Base-by-base conservation (phyloP, 2,329 filamentous ascomycete genomes). In the Iodosphaeria phyllophila region DNA sequence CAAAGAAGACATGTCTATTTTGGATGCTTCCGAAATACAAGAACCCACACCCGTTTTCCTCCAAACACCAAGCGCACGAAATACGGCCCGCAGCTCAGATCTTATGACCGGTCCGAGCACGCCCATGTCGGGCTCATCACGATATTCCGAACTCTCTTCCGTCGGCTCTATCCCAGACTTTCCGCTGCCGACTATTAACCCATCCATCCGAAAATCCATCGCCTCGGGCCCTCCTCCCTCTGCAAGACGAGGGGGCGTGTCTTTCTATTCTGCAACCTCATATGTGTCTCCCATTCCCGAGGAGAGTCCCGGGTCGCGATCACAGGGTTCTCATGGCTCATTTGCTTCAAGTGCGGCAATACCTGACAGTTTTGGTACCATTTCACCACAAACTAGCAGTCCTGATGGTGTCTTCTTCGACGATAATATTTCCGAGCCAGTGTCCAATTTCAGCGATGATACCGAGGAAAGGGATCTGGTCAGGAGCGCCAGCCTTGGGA, bases 271-370 rank as follows among this genome's bases (percentile, higher is more conserved):
- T 3, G 64, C 60, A 33, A 50, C 57, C 8, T 76, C 74, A 0
- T 74, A 61, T 30, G 74, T 83, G 14, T 76, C 76, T 1, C 75
- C 77, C 0, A 83, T 84, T 26, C 73, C 71, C 1, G 77, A 83
- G 44, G 76, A 83, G 41, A 65, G 60, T 32, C 58, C 64, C 0
- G 54, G 60, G 13, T 52, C 59, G 4, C 52, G 58, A 27, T 68
- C 69, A 1, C 63, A 68, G 40, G 57, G 58, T 15, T 80, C 69
- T 1, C 63, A 68, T 40, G 57, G 58, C 15, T 80, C 76, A 0
- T 74, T 67, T 38, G 75, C 68, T 13, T 82, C 77, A 3, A 82
- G 74, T 35, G 64, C 69, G 18, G 74, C 66, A 1, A 77, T 82
- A 43, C 75, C 76, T 1, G 64, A 69, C 12, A 69, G 57, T 35